A percentile compares a stretch with the other conserved stretches of the same genome.
These are phyloP conservation scores for Annulohypoxylon moriforme DNA, from an alignment of 495 filamentous ascomycete species.

Conservation along the genomic window DNA sequence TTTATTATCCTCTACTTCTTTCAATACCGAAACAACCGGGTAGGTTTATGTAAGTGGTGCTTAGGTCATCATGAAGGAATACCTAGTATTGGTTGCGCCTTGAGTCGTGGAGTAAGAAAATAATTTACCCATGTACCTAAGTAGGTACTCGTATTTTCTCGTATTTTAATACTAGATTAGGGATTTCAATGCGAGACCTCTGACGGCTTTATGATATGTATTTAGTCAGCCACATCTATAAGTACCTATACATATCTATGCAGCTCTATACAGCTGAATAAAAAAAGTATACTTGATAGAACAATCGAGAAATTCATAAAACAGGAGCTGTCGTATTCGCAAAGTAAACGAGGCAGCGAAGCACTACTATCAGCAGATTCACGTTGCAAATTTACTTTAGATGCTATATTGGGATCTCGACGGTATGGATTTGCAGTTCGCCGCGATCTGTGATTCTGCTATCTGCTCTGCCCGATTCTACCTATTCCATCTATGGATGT, in stretches of 20 bases:
- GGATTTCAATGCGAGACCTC: neutral
- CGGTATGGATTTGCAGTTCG: slow-evolving; percentile 4
- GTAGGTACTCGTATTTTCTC: neutral
- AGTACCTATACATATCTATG: no score
- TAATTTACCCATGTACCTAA: neutral
- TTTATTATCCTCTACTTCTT: neutral
- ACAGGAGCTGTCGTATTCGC: neutral
- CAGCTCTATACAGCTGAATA: no score
- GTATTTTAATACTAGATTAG: neutral
- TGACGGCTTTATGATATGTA: neutral
- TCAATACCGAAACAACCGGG: neutral
- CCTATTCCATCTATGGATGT: slow-evolving; percentile 23
- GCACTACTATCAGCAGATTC: neutral
- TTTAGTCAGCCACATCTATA: no score
- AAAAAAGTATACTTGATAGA: neutral
- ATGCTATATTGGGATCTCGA: neutral
- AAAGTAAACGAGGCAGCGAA: neutral
- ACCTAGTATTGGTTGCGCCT: neutral
- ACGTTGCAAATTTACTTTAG: neutral
- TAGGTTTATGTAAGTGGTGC: neutral
- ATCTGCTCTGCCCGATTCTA: slow-evolving; percentile 1
- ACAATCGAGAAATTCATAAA: neutral
- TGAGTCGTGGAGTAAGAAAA: neutral
- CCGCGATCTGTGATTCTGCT: slow-evolving; percentile 16
- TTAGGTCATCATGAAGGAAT: neutral